phyloP scores from a whole-genome alignment of 306 rosid species.

The Ziziphus jujuba region DNA sequence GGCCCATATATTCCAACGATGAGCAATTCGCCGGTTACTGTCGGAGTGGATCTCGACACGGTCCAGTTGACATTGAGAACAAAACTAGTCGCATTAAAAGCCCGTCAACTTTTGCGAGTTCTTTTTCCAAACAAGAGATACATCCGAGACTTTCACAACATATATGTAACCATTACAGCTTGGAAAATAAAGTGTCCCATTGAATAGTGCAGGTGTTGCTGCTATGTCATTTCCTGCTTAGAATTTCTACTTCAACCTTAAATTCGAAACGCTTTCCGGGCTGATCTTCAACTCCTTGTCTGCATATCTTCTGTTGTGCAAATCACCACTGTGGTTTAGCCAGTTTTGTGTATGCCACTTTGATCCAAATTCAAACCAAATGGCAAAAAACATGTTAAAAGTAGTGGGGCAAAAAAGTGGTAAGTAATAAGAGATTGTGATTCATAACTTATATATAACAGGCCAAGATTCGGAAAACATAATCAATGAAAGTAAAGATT shows the following conservation, averaged over 20 bases:
- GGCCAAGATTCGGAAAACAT: too few species aligned
- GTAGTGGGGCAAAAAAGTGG: too few species aligned
- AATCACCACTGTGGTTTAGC: constrained; percentile 69
- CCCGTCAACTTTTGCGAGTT: constrained; percentile 42
- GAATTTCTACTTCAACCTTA: constrained; percentile 55
- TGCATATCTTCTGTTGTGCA: constrained; percentile 62
- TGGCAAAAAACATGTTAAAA: too few species aligned
- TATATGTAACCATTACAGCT: constrained; percentile 60
- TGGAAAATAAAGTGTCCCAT: constrained; percentile 52
- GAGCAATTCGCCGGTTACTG: constrained; percentile 31
- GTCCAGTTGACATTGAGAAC: constrained; percentile 25
- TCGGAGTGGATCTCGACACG: constrained; percentile 55
- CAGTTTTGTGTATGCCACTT: constrained; percentile 29
- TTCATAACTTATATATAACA: too few species aligned
- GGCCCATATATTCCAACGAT: constrained; percentile 57
- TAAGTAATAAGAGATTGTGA: too few species aligned
- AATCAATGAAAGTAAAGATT: too few species aligned
- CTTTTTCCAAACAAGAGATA: constrained; percentile 42
- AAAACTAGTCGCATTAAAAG: constrained; percentile 33
- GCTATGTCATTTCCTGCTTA: constrained; percentile 51
- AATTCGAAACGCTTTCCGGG: constrained; percentile 30
- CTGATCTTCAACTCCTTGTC: constrained; percentile 49
- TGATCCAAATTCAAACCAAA: too few species aligned
- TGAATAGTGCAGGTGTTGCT: constrained; percentile 50
- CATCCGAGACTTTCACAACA: constrained; percentile 43